Evolutionary conservation across 2,329 filamentous ascomycete species (phyloP), one percentile per base, ranked within the genome.

Genomic region (Phialophora tarda): DNA sequence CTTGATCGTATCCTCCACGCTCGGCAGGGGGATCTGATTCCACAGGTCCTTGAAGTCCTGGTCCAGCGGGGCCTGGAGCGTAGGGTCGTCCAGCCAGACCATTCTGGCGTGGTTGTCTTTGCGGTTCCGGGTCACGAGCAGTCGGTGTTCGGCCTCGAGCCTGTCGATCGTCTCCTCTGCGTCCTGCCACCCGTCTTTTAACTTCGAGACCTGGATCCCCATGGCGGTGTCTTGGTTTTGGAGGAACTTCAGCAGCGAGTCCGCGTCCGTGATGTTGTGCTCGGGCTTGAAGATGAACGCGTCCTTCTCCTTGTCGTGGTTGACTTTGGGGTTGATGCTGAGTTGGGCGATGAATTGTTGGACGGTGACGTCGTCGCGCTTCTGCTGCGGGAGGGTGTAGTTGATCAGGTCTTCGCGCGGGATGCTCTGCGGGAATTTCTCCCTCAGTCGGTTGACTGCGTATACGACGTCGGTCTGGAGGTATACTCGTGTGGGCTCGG

Each of bases 141-240:
- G 84, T 77, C 90, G 89, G 75, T 93, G 89, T 76, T 91, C 86
- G 48, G 80, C 80, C 81, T 97, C 94, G 59, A 99, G 84, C 72
- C 86, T 83, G 69, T 90, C 86, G 76, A 99, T 90, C 10, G 90
- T 86, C 23, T 89, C 85, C 23, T 89, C 86, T 67, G 93, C 88
- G 74, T 92, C 96, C 73, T 90, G 89, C 95, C 95, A 99, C 69
- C 95, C 95, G 77, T 99, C 95, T 79, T 97, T 96, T 68, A 99
- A 85, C 74, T 97, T 93, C 77, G 92, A 93, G 69, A 98, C 92
- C 44, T 85, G 85, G 62, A 98, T 86, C 12, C 92, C 92, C 71
- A 90, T 88, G 1, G 92, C 91, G 66, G 93, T 93, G 60, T 87
- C 88, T 79, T 93, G 93, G 62, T 85, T 84, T 79, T 97, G 93